Evolutionary conservation across 805 yeast species (phyloP).

Genomic region (Candida rishiriensis): DNA sequence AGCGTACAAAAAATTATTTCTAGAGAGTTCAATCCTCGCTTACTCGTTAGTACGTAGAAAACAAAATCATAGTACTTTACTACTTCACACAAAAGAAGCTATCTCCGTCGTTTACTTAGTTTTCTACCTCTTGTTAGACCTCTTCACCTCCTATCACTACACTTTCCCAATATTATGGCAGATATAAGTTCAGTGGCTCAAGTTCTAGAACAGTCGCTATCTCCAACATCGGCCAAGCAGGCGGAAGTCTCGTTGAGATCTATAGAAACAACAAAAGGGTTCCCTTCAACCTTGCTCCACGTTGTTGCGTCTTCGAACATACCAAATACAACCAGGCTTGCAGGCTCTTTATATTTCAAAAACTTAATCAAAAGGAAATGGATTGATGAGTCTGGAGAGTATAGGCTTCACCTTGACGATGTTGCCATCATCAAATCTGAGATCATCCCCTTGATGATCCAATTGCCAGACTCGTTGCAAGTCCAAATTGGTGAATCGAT

Average conservation of each 20-base stretch:
- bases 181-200: conserved; percentile 51
- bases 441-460: conserved; percentile 81
- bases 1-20: no score
- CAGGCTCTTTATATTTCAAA: conserved; percentile 88
- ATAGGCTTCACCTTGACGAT: conserved; percentile 57
- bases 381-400: conserved; percentile 86
- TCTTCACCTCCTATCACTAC: no score
- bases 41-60: no score
- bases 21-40: no score
- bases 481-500: conserved; percentile 94
- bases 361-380: conserved; percentile 80
- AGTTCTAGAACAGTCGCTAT: conserved; percentile 58
- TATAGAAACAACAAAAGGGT: conserved; percentile 66
- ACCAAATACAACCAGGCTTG: conserved; percentile 60
- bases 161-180: conserved; percentile 20
- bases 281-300: conserved; percentile 69
- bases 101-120: no score
- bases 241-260: conserved; percentile 63
- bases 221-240: conserved; percentile 56
- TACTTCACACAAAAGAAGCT: no score
- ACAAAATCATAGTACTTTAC: no score
- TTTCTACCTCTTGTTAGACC: no score
- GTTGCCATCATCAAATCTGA: conserved; percentile 66
- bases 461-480: conserved; percentile 73
- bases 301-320: conserved; percentile 63